Base-by-base conservation (phyloP, 257 asterid genomes). In the Scutellaria minor region DNA sequence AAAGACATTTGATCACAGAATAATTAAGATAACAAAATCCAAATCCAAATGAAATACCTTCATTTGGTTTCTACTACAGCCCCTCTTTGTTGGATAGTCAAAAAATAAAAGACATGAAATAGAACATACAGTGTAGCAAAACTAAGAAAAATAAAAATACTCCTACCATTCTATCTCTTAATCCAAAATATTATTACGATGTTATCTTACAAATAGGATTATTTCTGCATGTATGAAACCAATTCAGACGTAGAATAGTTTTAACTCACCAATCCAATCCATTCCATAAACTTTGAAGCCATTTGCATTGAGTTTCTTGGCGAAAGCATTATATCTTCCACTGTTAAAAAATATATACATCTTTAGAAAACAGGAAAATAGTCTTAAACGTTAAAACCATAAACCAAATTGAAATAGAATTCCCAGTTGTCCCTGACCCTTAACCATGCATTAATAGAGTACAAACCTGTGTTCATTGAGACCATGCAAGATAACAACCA, bases 191-290 rank as follows among this genome's bases (percentile, higher is more conserved):
- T 1, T 15, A 52, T 18, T 40, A 50, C 37, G 9, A 18, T 27
- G 50, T 37, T 57, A 60, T 27, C 63, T 58, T 44, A 66, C n/a
- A 51, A 48, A 41, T 5, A 56, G 35, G 63, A 40, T 6, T 50
- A 54, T 52, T 56, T 64, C 46, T 41, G 70, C 59, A 68, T 42
- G 13, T 63, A 67, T 45, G 46, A 58, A 31, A 73, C 40, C 27
- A 60, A 35, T 27, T 47, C 47, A 55, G 66, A 42, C 41, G 20
- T 40, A 20, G 39, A 60, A 71, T 50, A 61, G 76, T 72, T 18
- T 56, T 57, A 72, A 77, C 96, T 86, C 83, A 94, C 99, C 99
- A 80, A 94, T 84, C 99, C 99, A 94, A 69, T 94, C 99, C 97
- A 94, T 89, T 65, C 90, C 99, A 51, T 88, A 86, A 50, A 89